Conservation (phyloP, 345 rosid genomes). For the Salix udensis region DNA sequence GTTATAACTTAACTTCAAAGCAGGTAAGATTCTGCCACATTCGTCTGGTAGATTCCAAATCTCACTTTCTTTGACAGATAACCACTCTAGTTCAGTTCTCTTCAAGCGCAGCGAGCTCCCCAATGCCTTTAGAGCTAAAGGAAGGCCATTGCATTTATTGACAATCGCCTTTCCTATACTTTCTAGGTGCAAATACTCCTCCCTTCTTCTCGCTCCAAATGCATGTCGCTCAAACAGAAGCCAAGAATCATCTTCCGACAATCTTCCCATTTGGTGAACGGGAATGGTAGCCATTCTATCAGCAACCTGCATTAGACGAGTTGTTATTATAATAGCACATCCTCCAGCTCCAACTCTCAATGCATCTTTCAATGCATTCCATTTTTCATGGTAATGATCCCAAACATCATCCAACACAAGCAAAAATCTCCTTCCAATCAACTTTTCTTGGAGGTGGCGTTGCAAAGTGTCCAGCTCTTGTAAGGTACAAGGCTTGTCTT, state of each 20-base stretch:
- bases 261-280: not conserved
- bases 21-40: not conserved
- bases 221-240: slow-evolving; percentile 2
- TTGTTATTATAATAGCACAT: not conserved
- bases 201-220: not conserved
- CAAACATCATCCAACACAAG: slow-evolving; percentile 12
- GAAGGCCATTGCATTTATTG: slow-evolving; percentile 15
- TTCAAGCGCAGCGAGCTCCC: slow-evolving; percentile 8
- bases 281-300: not conserved
- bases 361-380: not conserved
- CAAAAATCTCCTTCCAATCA: slow-evolving; percentile 2
- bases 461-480: slow-evolving; percentile 8
- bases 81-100: not conserved
- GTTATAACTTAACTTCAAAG: slow-evolving; percentile 7
- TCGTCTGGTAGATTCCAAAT: not conserved
- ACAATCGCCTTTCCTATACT: slow-evolving; percentile 10
- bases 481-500: not conserved
- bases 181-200: not conserved
- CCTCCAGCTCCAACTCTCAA: slow-evolving; percentile 1
- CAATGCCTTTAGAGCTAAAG: slow-evolving; percentile 7
- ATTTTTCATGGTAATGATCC: not conserved
- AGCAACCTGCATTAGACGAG: not conserved
- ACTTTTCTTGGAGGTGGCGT: not conserved
- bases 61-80: no score
- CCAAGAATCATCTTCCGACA: slow-evolving; percentile 14